phyloP scores from a whole-genome alignment of 495 filamentous ascomycete genomes.

The Tuber aestivum region DNA sequence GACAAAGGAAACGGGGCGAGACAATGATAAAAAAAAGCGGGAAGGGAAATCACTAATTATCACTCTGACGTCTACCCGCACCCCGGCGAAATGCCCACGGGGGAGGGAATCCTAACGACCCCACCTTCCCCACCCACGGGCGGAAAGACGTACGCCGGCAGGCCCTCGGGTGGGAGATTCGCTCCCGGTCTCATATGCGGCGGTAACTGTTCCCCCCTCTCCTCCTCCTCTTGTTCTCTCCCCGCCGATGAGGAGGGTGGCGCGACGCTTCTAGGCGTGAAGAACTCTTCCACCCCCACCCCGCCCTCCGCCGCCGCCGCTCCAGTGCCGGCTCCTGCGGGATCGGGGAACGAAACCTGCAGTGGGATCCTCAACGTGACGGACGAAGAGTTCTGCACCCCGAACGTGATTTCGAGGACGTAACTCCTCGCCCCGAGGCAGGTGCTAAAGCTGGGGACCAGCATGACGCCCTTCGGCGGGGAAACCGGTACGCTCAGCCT shows the following conservation, averaged over 20 bases:
- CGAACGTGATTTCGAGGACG: conserved; percentile 61
- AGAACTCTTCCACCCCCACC: conserved; percentile 47
- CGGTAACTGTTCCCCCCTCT: neutral
- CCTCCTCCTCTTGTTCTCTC: conserved; percentile 9
- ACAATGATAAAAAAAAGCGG: neutral
- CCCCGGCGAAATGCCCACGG: conserved; percentile 33
- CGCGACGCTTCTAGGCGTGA: conserved; percentile 48
- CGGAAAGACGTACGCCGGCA: neutral
- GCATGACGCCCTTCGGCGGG: conserved; percentile 59
- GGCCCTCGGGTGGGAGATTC: neutral
- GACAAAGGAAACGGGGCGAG: neutral
- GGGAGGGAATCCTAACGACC: conserved; percentile 26
- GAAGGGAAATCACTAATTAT: conserved; percentile 9
- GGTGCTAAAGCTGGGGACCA: conserved; percentile 78
- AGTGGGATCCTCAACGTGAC: conserved; percentile 64
- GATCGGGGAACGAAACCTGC: conserved; percentile 54
- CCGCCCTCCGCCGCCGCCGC: conserved; percentile 40
- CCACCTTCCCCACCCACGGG: neutral
- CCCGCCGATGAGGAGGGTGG: conserved; percentile 21
- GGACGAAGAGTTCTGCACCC: conserved; percentile 55
- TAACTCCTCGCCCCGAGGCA: conserved; percentile 80
- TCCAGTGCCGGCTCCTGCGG: conserved; percentile 42
- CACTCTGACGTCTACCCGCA: conserved; percentile 26
- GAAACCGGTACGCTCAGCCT: conserved; percentile 66
- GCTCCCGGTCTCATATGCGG: neutral